These are phyloP conservation scores for Dalechampia spathulata DNA, from an alignment of 441 rosid species.

Conservation along the genomic window DNA sequence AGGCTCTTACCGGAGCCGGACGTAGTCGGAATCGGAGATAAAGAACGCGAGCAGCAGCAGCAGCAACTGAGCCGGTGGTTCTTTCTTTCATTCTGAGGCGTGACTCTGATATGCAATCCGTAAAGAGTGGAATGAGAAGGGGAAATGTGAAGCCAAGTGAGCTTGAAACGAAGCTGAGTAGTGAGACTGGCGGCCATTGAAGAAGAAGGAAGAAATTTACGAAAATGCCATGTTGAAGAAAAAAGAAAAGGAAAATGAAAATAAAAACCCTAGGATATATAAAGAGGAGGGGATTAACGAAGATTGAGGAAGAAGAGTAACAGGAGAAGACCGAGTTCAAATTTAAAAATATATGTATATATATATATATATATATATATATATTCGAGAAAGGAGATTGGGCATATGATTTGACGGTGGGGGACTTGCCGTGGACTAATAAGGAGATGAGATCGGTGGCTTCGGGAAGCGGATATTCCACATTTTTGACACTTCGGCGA, in stretches of 20 bases:
- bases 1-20: constrained; percentile 21
- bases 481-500: no score
- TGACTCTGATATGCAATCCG: constrained; percentile 25
- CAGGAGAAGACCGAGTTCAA: background rate
- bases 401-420: constrained; percentile 2
- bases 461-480: no score
- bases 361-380: no score
- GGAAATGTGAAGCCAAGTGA: constrained; percentile 18
- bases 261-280: constrained; percentile 5
- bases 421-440: background rate
- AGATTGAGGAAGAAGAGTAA: background rate
- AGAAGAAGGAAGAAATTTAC: constrained; percentile 13
- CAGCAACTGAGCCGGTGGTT: constrained; percentile 18
- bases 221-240: constrained; percentile 39
- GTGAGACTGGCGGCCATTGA: constrained; percentile 43
- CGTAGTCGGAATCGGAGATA: constrained; percentile 40
- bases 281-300: background rate
- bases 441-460: no score
- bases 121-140: constrained; percentile 6
- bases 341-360: no score
- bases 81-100: no score
- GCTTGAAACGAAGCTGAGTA: constrained; percentile 43
- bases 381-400: no score
- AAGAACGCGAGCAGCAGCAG: constrained; percentile 56
- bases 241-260: background rate